Evolutionary conservation across 192 early-diverging fungal genomes (phyloP), one percentile per base, ranked within the genome.

Genomic region (Dissophora globulifera): DNA sequence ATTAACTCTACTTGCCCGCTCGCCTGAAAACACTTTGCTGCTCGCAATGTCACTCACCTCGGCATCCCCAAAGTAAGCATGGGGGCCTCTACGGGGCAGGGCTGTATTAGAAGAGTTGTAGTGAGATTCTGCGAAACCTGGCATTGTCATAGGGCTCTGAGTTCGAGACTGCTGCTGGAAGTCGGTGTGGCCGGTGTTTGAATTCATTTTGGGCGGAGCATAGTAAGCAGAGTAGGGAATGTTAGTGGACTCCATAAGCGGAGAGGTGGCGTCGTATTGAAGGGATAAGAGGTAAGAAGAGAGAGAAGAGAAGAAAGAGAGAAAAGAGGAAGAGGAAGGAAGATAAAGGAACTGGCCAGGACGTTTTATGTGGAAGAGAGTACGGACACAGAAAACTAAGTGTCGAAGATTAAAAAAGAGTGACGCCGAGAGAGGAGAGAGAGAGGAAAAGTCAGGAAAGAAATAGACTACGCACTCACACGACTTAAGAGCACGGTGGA

Each of bases 111-210:
- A 12, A 17, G 43, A 48, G 1, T 29, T n/a, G 9, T 32, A 43
- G 31, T 30, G 57, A 23, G 57, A 59, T 29, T 59, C 57, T n/a
- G 43, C 30, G 31, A 20, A 43, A 15, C 8, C 15, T 22, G 57
- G 57, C 43, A 59, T 59, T 16, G 29, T 32, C 43, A 59, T 59
- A 12, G 57, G 57, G 30, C 27, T 59, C 57, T 59, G 41, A 16
- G 57, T 9, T 16, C 42, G 32, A 7, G 22, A 17, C 16, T 49
- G 48, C 20, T 61, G 59, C 19, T 54, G 32, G n/a, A 35, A 9
- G 19, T 54, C 51, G 16, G 16, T 12, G 33, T 35, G 20, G 11
- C 31, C 33, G 4, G 48, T 52, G 26, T 52, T 62, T 22, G 59
- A 29, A 49, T 50, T 63, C 61, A 52, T 41, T 63, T 50, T 63